Conservation (phyloP, 805 yeast genomes). For the Zygosaccharomyces pseudorouxii region DNA sequence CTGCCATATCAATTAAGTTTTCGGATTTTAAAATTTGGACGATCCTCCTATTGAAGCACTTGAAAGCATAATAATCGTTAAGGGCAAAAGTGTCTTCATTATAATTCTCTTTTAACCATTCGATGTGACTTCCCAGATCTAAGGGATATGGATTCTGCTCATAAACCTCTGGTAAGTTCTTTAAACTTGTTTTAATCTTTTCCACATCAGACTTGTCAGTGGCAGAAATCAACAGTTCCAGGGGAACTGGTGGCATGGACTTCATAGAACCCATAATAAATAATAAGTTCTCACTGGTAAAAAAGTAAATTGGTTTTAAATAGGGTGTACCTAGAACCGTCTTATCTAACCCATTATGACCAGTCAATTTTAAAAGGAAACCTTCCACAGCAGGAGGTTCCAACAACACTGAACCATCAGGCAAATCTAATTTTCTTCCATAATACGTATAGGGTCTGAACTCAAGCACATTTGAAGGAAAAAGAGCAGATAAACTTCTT, state of each 20-base stretch:
- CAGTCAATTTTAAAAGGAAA: constrained; percentile 55
- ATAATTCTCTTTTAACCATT: constrained; percentile 51
- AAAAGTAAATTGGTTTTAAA: constrained; percentile 57
- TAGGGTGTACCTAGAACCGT: constrained; percentile 38
- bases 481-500: constrained; percentile 42
- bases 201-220: constrained; percentile 32
- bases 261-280: constrained; percentile 51
- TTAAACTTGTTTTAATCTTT: constrained; percentile 18
- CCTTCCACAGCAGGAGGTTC: constrained; percentile 86
- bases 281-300: constrained; percentile 56
- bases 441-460: constrained; percentile 46
- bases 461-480: constrained; percentile 53
- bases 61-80: constrained; percentile 55
- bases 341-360: constrained; percentile 43
- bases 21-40: constrained; percentile 52
- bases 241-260: constrained; percentile 60
- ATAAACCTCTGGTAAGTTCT: constrained; percentile 37
- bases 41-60: constrained; percentile 60
- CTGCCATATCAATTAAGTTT: constrained; percentile 56
- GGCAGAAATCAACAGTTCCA: constrained; percentile 18
- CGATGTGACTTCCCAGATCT: constrained; percentile 47
- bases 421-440: constrained; percentile 29
- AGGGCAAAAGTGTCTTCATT: constrained; percentile 40
- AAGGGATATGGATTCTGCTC: constrained; percentile 53
- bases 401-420: constrained; percentile 21